A percentile compares a stretch with the other conserved stretches of the same genome.
Evolutionary conservation across 345 rosid species (phyloP).

Genomic region (Lepidium didymum): DNA sequence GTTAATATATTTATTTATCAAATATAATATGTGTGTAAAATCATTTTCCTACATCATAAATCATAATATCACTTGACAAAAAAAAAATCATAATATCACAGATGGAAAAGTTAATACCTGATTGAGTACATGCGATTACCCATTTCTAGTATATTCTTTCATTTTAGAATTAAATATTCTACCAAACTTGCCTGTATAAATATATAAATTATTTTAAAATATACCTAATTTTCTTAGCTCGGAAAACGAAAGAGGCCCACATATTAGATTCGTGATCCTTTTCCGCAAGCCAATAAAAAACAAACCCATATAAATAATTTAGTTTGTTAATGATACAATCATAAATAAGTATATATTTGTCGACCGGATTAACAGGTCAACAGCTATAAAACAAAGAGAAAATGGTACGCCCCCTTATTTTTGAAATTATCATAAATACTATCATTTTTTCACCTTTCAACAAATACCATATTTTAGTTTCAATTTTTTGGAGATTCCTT

Average conservation of each 20-base stretch:
- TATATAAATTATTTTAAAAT: background rate
- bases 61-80: too few species aligned
- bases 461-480: too few species aligned
- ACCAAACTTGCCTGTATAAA: slow-evolving; percentile 8
- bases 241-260: background rate
- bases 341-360: background rate
- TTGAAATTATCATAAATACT: background rate
- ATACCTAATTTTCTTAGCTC: background rate
- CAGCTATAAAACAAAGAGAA: background rate
- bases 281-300: slow-evolving; percentile 10
- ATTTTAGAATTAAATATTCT: background rate
- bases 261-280: slow-evolving; percentile 4
- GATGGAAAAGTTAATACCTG: background rate
- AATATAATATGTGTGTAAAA: too few species aligned
- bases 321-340: too few species aligned
- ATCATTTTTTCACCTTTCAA: too few species aligned
- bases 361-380: slow-evolving; percentile 17
- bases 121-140: slow-evolving; percentile 6
- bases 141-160: background rate
- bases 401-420: too few species aligned
- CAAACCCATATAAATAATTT: background rate
- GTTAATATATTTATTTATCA: too few species aligned
- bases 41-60: too few species aligned
- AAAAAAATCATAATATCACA: background rate
- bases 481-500: too few species aligned